Evolutionary conservation across 257 asterid genomes (phyloP).

Genomic region (Jaltomata sinuosa): DNA sequence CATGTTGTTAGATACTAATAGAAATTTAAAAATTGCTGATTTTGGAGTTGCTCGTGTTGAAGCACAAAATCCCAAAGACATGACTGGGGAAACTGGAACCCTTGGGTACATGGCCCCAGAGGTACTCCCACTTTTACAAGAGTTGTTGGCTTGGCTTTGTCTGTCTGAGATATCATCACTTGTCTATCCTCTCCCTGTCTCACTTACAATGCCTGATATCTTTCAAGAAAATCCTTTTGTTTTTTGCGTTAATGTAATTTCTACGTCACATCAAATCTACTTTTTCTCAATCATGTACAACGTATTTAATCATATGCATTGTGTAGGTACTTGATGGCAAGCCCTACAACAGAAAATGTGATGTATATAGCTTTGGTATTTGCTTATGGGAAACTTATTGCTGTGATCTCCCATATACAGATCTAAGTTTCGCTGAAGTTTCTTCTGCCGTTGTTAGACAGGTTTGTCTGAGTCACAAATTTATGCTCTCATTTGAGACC

Average conservation of each 20-base stretch:
- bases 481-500: background rate
- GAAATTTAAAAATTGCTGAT: conserved; percentile 77
- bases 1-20: conserved; percentile 58
- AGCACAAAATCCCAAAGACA: conserved; percentile 88
- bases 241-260: background rate
- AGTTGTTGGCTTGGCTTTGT: background rate
- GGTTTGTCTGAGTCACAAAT: conserved; percentile 21
- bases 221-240: background rate
- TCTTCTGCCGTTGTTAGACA: conserved; percentile 94
- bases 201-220: background rate
- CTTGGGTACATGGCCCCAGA: conserved; percentile 99
- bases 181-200: background rate
- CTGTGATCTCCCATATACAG: conserved; percentile 79
- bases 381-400: conserved; percentile 96
- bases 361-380: conserved; percentile 85
- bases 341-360: conserved; percentile 93
- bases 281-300: background rate
- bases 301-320: background rate
- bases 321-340: conserved; percentile 85
- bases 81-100: conserved; percentile 99
- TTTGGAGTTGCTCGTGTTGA: conserved; percentile 98
- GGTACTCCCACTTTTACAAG: conserved; percentile 27
- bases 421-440: conserved; percentile 87
- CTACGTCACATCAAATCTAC: background rate
- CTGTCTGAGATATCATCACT: background rate